Percentiles rank a stretch among this genome's conserved stretches.
These are phyloP conservation scores for Chondrostereum purpureum DNA, from an alignment of 1,284 basidiomycete species.

Conservation along the genomic window DNA sequence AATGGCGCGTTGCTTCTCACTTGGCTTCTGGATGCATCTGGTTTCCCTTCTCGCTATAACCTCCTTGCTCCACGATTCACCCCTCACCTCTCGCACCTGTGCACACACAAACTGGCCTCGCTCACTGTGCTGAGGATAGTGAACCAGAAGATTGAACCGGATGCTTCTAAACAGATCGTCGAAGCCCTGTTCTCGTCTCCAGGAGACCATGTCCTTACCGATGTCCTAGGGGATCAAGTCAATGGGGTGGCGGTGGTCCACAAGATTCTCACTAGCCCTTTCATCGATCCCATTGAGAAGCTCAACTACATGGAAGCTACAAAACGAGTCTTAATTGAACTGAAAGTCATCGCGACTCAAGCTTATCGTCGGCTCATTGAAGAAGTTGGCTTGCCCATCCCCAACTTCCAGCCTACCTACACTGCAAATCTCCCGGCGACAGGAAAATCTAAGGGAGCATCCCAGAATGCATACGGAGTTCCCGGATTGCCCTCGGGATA, in stretches of 20 bases:
- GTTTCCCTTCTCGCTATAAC: slow-evolving; percentile 88
- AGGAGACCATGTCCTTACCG: slow-evolving; percentile 83
- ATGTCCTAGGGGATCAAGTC: slow-evolving; percentile 91
- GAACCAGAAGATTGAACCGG: slow-evolving; percentile 85
- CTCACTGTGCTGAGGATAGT: slow-evolving; percentile 89
- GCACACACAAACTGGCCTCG: slow-evolving; percentile 96
- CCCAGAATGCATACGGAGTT: slow-evolving; percentile 53
- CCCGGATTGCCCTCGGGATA: slow-evolving; percentile 73
- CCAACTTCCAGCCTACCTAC: slow-evolving; percentile 77
- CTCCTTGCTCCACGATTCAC: slow-evolving; percentile 92
- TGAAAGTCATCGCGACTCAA: slow-evolving; percentile 85
- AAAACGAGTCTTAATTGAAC: slow-evolving; percentile 80
- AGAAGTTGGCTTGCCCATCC: slow-evolving; percentile 87
- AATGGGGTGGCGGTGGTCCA: slow-evolving; percentile 93
- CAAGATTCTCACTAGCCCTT: slow-evolving; percentile 85
- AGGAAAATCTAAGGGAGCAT: slow-evolving; percentile 58
- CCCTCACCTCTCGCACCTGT: slow-evolving; percentile 92
- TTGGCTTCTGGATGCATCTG: slow-evolving; percentile 94
- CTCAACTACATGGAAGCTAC: slow-evolving; percentile 74
- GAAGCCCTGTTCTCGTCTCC: slow-evolving; percentile 82
- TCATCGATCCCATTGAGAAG: slow-evolving; percentile 70
- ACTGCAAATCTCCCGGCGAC: slow-evolving; percentile 54
- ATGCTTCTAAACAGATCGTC: slow-evolving; percentile 77
- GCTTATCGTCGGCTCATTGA: slow-evolving; percentile 92
- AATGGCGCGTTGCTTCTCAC: slow-evolving; percentile 94